Evolutionary conservation across 345 rosid species (phyloP).

Genomic region (Raphanus raphanistrum): DNA sequence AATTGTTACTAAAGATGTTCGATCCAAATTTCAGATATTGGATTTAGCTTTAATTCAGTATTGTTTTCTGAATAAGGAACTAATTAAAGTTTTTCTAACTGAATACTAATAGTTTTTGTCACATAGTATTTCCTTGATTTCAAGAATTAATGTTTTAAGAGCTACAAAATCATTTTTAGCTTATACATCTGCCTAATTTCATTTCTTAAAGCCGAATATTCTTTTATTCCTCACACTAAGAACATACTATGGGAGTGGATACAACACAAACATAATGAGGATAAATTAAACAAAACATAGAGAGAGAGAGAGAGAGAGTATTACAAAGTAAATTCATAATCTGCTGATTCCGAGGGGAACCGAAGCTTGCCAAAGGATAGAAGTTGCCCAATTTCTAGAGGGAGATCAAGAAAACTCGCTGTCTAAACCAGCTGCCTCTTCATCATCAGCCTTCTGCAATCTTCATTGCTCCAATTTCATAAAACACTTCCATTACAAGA

Average conservation of each 20-base stretch:
- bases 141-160: neutral
- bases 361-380: constrained; percentile 48
- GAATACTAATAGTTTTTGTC: neutral
- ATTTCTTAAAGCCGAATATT: constrained; percentile 2
- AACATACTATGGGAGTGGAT: constrained; percentile 19
- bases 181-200: neutral
- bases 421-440: constrained; percentile 27
- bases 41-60: neutral
- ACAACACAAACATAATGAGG: constrained; percentile 5
- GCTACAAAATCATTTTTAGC: neutral
- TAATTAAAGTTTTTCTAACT: neutral
- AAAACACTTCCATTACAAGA: constrained; percentile 14
- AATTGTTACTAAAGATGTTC: neutral
- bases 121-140: neutral
- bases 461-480: constrained; percentile 41
- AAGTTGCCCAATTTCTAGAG: constrained; percentile 41
- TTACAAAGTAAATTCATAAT: constrained; percentile 31
- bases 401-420: constrained; percentile 28
- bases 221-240: constrained; percentile 30
- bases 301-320: constrained; percentile 1
- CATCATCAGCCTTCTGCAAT: constrained; percentile 40
- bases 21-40: neutral
- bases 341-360: constrained; percentile 49
- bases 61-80: neutral
- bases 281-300: constrained; percentile 17